Percentiles rank a stretch among this genome's conserved stretches.
phyloP scores from a whole-genome alignment of 1,284 basidiomycete genomes.

The Ceratobasidium sp. region DNA sequence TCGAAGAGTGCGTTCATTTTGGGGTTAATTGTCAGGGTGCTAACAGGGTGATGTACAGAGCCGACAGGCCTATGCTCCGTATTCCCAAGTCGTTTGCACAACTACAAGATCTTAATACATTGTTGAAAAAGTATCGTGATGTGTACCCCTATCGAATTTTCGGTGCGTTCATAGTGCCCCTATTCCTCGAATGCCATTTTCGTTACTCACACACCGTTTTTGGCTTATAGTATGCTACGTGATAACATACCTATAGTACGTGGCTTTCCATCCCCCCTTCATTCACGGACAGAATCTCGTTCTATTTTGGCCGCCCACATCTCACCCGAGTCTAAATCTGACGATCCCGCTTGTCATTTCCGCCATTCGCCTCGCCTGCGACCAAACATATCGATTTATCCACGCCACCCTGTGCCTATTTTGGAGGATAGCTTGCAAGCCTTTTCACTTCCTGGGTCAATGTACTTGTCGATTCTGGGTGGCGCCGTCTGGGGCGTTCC shows the following conservation, averaged over 20 bases:
- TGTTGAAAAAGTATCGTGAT: conserved; percentile 88
- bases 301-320: neutral
- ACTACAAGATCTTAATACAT: conserved; percentile 77
- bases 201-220: neutral
- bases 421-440: conserved; percentile 90
- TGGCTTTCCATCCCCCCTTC: conserved; percentile 46
- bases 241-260: conserved; percentile 88
- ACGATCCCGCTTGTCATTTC: neutral
- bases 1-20: conserved; percentile 68
- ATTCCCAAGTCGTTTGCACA: conserved; percentile 85
- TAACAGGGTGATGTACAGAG: conserved; percentile 52
- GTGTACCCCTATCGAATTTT: conserved; percentile 79
- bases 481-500: conserved; percentile 97
- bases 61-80: conserved; percentile 73
- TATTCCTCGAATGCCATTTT: neutral
- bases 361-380: too few species aligned
- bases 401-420: too few species aligned
- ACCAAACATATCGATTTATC: too few species aligned
- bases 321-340: conserved; percentile 13
- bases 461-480: conserved; percentile 97
- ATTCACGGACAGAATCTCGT: neutral
- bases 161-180: conserved; percentile 14
- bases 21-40: neutral
- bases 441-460: conserved; percentile 95
- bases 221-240: conserved; percentile 75